Base-by-base conservation (phyloP, 441 rosid species). In the Bocquillonia castaneifolia region DNA sequence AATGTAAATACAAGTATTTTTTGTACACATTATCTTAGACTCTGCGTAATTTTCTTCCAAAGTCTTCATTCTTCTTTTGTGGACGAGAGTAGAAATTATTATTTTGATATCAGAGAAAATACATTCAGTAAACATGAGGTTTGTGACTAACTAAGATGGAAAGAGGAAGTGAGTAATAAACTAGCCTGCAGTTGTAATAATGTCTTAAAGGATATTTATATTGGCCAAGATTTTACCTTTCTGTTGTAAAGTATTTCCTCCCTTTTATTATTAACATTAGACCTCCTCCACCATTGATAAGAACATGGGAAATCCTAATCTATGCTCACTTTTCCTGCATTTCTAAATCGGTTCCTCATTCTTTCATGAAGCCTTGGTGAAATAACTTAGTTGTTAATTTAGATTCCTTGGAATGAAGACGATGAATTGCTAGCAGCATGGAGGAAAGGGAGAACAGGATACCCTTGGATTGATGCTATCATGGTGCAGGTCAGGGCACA, bases 381-480 rank as follows among this genome's bases (percentile, higher is more conserved):
- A 36, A 23, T 32, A 59, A 51, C 63, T 42, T 47, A 12, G 47
- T 64, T 69, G 66, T 18, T 45, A 12, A 50, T 73, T 20, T 78
- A 93, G 98, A 93, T 93, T 74, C 97, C 98, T 45, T 93, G 98
- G 98, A 82, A 68, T 25, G 85, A 84, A 62, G 90, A 91, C 51
- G 82, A 83, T 61, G 85, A 81, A 55, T 79, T 91, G 70, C 81
- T 93, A 54, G 79, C 80, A 51, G 92, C 97, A 79, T 93, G 98
- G 98, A 88, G 95, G 67, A 96, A 88, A 22, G 93, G 90, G 69
- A 86, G 87, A 75, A 91, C 97, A 52, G 97, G 96, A 63, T 91
- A 83, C 63, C 98, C 98, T 70, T 93, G 98, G 98, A 93, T 93
- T 74, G 97, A 93, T 89, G 98, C 98, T 56, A 91, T 91, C 68